Evolutionary conservation across 805 yeast species (phyloP), one percentile per base, ranked within the genome.

Genomic region (Phaffomyces opuntiae): DNA sequence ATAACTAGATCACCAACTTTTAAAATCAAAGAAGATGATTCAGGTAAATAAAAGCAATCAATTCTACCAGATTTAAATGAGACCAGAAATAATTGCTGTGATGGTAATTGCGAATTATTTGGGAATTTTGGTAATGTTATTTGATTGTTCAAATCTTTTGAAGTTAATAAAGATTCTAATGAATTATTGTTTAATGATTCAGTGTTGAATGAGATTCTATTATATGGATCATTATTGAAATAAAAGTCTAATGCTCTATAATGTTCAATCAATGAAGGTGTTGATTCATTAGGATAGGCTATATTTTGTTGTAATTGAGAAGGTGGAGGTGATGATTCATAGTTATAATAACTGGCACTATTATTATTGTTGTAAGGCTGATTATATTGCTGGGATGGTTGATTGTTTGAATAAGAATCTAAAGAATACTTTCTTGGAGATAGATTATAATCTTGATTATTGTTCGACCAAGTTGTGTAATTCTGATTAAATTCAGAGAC

Each of bases 51-150:
- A 56, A 84, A 87, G 9, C 87, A 87, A 62, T 88, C 96, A 45
- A 82, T 66, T 38, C 96, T 70, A 9, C 88, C 87, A 27, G 83
- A 79, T 61, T 89, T 88, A 67, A 88, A 88, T 45, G 81, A 80
- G 37, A 87, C 85, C 39, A 83, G 65, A 33, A 80, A 75, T 45
- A 86, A 69, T 48, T 66, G 68, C 9, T 59, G 52, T 4, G 55
- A 50, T 26, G 63, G 56, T 27, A 59, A 43, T 36, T 54, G 55
- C 1, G 58, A 38, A 25, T 47, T 49, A 39, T 46, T 49, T 43
- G 54, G 49, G 44, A 53, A 53, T 25, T 55, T 44, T 34, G 61
- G 61, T 5, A 57, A 38, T 1, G 49, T 49, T 19, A 49, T 38
- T 13, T 43, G 45, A 33, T 33, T 33, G 21, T 16, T 33, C 3